Conservation (phyloP, 2,329 filamentous ascomycete genomes). For the Neofusicoccum parvum region DNA sequence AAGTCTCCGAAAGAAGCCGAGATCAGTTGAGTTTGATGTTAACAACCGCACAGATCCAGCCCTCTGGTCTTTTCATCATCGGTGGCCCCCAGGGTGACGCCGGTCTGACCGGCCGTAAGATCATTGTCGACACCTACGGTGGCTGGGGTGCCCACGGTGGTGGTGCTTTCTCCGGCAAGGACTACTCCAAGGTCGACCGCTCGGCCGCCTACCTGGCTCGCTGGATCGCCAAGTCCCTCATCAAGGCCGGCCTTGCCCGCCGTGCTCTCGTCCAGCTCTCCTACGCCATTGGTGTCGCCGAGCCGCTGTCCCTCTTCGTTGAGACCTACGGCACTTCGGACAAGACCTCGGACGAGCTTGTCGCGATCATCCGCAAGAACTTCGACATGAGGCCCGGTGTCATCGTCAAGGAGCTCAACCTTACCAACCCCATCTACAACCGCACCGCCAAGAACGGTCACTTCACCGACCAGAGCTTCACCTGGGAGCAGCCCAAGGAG, state of each 20-base stretch:
- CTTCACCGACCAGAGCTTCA: conserved; percentile 98
- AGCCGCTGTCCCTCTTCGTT: conserved; percentile 97
- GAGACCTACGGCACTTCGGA: conserved; percentile 95
- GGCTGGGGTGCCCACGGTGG: conserved; percentile 99
- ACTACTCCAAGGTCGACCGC: conserved; percentile 99
- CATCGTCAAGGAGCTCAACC: conserved; percentile 95
- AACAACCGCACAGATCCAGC: conserved; percentile 69
- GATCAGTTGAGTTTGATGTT: conserved; percentile 9
- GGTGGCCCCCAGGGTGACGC: conserved; percentile 99
- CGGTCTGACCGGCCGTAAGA: conserved; percentile 98
- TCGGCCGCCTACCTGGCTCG: conserved; percentile 96
- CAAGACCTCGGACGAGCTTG: conserved; percentile 88
- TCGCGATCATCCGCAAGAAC: conserved; percentile 91
- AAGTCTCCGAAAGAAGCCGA: conserved; percentile 42
- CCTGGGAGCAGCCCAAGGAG: conserved; percentile 96
- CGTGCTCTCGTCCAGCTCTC: conserved; percentile 96
- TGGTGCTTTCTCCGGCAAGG: conserved; percentile 99
- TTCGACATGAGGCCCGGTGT: conserved; percentile 98
- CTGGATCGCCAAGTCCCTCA: conserved; percentile 99
- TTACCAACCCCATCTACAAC: conserved; percentile 96
- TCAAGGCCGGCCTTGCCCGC: conserved; percentile 83
- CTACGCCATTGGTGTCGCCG: conserved; percentile 97
- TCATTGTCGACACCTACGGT: conserved; percentile 99
- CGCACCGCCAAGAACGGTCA: conserved; percentile 99
- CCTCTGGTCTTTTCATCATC: conserved; percentile 97